Evolutionary conservation across 192 early-diverging fungal genomes (phyloP).

Genomic region (Umbelopsis ramanniana): DNA sequence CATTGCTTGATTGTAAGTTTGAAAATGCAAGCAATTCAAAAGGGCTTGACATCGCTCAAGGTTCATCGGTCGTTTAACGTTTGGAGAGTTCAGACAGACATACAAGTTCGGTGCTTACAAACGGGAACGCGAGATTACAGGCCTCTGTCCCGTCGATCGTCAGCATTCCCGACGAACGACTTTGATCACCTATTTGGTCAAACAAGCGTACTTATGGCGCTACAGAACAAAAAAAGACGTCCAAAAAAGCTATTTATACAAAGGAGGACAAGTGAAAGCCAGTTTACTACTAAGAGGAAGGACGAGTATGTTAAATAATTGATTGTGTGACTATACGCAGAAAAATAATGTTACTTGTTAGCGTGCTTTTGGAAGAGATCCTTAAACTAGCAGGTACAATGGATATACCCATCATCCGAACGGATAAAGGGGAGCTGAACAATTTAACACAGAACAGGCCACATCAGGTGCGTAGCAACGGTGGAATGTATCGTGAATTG

Average conservation of each 20-base stretch:
- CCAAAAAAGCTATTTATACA: constrained; percentile 16
- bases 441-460: constrained; percentile 50
- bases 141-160: neutral
- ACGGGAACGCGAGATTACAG: neutral
- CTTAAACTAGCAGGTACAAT: neutral
- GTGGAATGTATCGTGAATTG: neutral
- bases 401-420: constrained; percentile 31
- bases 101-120: neutral
- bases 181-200: constrained; percentile 33
- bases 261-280: neutral
- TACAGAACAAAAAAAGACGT: constrained; percentile 28
- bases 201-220: constrained; percentile 28
- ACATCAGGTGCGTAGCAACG: constrained; percentile 47
- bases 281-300: constrained; percentile 24
- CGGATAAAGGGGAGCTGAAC: constrained; percentile 51
- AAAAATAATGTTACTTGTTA: neutral
- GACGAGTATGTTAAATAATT: neutral
- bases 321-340: neutral
- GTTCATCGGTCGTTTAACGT: neutral
- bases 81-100: neutral
- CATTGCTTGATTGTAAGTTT: too few relatives aligned
- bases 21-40: neutral
- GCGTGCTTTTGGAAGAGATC: constrained; percentile 15
- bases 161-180: neutral
- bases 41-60: neutral